Base-by-base conservation (phyloP, 225 moss, liverwort and hornwort genomes). In the Antitrichia curtipendula region DNA sequence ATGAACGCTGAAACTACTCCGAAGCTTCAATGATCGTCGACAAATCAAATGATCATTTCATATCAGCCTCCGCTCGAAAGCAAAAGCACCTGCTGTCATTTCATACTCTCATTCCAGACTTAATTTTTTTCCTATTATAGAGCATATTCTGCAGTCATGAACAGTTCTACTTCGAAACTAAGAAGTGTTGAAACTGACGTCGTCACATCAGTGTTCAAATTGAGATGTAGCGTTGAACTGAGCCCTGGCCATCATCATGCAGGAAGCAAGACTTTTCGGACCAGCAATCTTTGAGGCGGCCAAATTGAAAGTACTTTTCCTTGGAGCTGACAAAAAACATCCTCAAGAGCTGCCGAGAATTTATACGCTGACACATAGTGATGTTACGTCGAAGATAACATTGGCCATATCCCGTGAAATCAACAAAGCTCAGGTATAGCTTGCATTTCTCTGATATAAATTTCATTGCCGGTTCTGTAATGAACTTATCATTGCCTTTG, bases 311-410 rank as follows among this genome's bases (percentile, higher is more conserved):
- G 98, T 99, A 7, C 93, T 99, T 11, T 95, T 98, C 53, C 90
- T 96, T 12, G 95, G 96, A 50, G 92, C 90, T 25, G 92, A 92
- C 82, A 91, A 87, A 80, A 68, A 89, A 83, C 93, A 95, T 86
- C 94, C 92, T 21, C 87, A 95, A 60, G 93, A 93, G 45, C 88
- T 92, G 52, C 98, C 98, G 32, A 94, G 98, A 63, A 94, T 96
- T 50, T 99, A 99, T 87, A 99, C 98, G 3, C 91, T 99, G 53
- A 99, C 98, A 12, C 98, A 99, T 77, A 97, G 98, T 79, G 98
- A 99, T 68, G 83, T 99, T 13, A 99, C 96, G 17, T 95, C 98
- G 36, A 95, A 95, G 82, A 93, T 99, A 56, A 99, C 98, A 16
- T 88, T 99, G 66, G 96, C 96, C 36, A 95, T 99, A 61, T 97